Evolutionary conservation across 495 filamentous ascomycete species (phyloP).

Genomic region (Aspergillus nanangensis): DNA sequence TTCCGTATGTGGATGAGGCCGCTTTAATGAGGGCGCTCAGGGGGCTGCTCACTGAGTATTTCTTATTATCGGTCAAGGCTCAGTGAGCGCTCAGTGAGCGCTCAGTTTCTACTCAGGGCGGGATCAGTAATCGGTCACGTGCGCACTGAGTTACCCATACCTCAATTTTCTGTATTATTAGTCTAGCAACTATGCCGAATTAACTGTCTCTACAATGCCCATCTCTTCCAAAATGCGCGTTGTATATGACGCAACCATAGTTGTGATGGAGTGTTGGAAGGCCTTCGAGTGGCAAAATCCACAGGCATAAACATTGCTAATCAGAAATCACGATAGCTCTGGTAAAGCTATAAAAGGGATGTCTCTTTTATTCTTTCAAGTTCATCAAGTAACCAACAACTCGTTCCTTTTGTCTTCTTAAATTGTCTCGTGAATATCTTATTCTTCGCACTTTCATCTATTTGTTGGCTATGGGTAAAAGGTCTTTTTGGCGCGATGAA

Average conservation of each 20-base stretch:
- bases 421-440: conserved; percentile 5
- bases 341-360: conserved; percentile 6
- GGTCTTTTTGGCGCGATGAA: conserved; percentile 2
- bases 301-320: background rate
- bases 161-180: conserved; percentile 9
- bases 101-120: background rate
- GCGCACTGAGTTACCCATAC: background rate
- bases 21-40: conserved; percentile 7
- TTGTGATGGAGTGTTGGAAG: conserved; percentile 6
- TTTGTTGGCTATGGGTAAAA: conserved; percentile 6
- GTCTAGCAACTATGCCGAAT: conserved; percentile 1
- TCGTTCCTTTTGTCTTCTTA: conserved; percentile 2
- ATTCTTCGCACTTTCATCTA: conserved; percentile 3
- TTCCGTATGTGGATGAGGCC: conserved; percentile 7
- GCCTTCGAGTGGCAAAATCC: conserved; percentile 4
- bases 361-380: conserved; percentile 3
- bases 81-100: conserved; percentile 1
- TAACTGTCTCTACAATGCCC: conserved; percentile 4
- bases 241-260: conserved; percentile 4
- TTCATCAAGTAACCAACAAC: conserved; percentile 5
- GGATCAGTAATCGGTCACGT: conserved; percentile 1
- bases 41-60: conserved; percentile 4
- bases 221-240: background rate
- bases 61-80: conserved; percentile 3
- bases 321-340: conserved; percentile 7